phyloP scores from a whole-genome alignment of 441 rosid species.

The Adansonia madagascariensis region DNA sequence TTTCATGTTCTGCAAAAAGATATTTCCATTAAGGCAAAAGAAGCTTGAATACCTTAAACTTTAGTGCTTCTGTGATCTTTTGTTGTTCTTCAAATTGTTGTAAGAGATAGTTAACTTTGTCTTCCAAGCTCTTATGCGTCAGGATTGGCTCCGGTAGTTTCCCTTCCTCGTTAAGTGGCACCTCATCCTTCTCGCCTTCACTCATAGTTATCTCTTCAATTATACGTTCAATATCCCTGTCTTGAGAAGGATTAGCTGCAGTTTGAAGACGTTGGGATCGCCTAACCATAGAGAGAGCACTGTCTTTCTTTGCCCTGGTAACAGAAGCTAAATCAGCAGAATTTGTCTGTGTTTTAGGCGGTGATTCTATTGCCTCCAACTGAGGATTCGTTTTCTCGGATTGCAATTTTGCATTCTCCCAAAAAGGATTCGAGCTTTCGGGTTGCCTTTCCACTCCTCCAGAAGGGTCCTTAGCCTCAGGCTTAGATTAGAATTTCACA shows the following conservation, averaged over 20 bases:
- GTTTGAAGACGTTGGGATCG: conserved; percentile 52
- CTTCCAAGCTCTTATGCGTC: conserved; percentile 33
- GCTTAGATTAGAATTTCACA: conserved; percentile 25
- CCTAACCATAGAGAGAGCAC: conserved; percentile 28
- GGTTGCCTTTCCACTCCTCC: conserved; percentile 25
- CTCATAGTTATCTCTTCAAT: conserved; percentile 39
- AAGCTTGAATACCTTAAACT: conserved; percentile 34
- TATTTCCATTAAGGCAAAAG: not conserved
- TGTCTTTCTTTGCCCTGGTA: conserved; percentile 23
- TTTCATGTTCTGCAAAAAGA: not conserved
- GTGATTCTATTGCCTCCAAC: conserved; percentile 10
- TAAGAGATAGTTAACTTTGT: conserved; percentile 37
- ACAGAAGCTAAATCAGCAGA: conserved; percentile 3
- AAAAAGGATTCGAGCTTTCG: conserved; percentile 26
- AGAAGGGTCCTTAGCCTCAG: conserved; percentile 24
- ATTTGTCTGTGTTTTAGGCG: conserved; percentile 7
- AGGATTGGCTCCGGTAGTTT: conserved; percentile 27
- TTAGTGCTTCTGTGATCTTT: conserved; percentile 32
- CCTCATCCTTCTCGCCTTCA: conserved; percentile 51
- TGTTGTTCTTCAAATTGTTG: conserved; percentile 37
- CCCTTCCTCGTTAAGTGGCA: conserved; percentile 24
- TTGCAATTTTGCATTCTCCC: conserved; percentile 11
- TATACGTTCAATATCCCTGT: conserved; percentile 32
- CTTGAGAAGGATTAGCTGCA: conserved; percentile 23
- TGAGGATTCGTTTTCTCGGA: not conserved